Percentiles rank a stretch among this genome's conserved stretches.
Conservation (phyloP, 2,329 filamentous ascomycete genomes). For the Pseudogymnoascus sp. region DNA sequence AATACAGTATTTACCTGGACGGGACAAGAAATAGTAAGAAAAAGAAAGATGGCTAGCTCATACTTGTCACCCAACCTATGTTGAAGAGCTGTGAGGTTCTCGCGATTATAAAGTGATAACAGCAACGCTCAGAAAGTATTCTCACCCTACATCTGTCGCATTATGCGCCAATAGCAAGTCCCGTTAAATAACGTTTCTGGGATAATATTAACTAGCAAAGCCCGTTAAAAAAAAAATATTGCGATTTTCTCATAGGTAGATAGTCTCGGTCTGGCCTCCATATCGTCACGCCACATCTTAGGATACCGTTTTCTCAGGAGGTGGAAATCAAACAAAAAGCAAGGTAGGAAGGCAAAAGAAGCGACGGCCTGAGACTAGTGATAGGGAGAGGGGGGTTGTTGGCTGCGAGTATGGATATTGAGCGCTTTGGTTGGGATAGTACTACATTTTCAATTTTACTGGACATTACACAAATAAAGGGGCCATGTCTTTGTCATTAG, state of each 20-base stretch:
- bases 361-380: too few relatives aligned
- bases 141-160: not conserved
- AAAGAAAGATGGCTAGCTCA: not conserved
- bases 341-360: too few relatives aligned
- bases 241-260: not conserved
- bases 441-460: not conserved
- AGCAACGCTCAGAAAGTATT: not conserved
- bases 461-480: not conserved
- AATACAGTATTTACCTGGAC: not conserved
- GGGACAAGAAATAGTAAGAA: not conserved
- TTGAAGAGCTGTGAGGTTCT: not conserved
- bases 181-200: not conserved
- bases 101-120: not conserved
- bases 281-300: not conserved
- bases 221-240: not conserved
- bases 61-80: not conserved
- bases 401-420: too few relatives aligned
- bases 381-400: too few relatives aligned
- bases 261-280: not conserved
- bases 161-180: not conserved
- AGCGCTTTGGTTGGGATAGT: not conserved
- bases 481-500: not conserved
- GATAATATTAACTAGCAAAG: not conserved
- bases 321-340: too few relatives aligned
- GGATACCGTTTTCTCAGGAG: too few relatives aligned